Evolutionary conservation across 2,329 filamentous ascomycete species (phyloP).

Genomic region (Arthrocladium fulminans): DNA sequence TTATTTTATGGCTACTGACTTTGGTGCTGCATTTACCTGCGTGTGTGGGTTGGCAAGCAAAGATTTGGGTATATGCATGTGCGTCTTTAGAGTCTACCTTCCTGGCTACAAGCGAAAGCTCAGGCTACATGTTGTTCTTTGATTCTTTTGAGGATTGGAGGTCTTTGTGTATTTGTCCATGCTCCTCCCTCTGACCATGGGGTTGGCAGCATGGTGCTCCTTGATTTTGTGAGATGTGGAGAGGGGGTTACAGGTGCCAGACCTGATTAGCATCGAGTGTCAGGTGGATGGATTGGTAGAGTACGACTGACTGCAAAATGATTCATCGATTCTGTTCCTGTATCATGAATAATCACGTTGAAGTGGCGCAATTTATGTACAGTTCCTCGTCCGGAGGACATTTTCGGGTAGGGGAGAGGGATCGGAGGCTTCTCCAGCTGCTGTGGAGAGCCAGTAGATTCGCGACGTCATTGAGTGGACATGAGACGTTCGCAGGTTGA

Average conservation of each 20-base stretch:
- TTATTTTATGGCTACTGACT: not conserved
- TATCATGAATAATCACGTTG: too few species aligned
- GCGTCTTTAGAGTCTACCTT: not conserved
- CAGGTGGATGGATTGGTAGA: not conserved
- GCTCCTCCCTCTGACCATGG: not conserved
- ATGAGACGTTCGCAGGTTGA: too few species aligned
- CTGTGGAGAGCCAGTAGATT: too few species aligned
- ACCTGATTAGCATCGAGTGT: not conserved
- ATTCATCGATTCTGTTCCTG: not conserved
- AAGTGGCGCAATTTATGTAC: too few species aligned
- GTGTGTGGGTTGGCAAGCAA: not conserved
- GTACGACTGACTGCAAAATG: not conserved
- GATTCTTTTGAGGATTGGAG: slow-evolving; percentile 3
- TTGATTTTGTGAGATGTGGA: not conserved
- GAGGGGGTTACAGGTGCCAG: not conserved
- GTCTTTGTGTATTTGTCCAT: slow-evolving; percentile 8
- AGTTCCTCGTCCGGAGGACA: too few species aligned
- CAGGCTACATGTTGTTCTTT: not conserved
- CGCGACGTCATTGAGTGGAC: too few species aligned
- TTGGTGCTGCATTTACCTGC: slow-evolving; percentile 3
- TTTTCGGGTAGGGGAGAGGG: too few species aligned
- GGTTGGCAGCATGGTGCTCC: not conserved
- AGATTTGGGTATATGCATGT: not conserved
- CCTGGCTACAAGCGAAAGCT: not conserved
- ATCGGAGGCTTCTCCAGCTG: too few species aligned